These are phyloP conservation scores for Paraurostyla sp. DNA, from an alignment of 73 alveolate genomes.

Conservation along the genomic window DNA sequence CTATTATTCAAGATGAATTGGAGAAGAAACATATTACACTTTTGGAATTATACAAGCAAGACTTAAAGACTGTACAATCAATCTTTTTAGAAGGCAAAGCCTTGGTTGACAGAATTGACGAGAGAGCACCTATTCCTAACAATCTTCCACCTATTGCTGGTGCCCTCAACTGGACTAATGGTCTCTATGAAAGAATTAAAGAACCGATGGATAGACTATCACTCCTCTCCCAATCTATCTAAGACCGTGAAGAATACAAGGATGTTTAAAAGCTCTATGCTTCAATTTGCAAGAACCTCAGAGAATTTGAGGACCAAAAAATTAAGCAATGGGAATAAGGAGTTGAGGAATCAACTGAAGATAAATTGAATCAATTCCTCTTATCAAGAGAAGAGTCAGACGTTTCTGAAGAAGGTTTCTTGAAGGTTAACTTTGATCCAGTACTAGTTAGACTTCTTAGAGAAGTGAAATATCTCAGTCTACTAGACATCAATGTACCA, in stretches of 20 bases:
- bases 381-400: conserved; percentile 91
- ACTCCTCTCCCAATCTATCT: conserved; percentile 90
- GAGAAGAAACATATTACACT: conserved; percentile 99
- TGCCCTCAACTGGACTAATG: conserved; percentile 98
- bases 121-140: conserved; percentile 95
- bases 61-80: conserved; percentile 92
- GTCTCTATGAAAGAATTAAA: conserved; percentile 93
- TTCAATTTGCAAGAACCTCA: conserved; percentile 94
- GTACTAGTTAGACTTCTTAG: conserved; percentile 98
- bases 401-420: conserved; percentile 78
- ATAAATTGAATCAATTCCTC: conserved; percentile 93
- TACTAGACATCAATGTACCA: conserved; percentile 97
- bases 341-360: conserved; percentile 95
- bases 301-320: conserved; percentile 96
- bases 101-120: conserved; percentile 96
- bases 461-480: conserved; percentile 98
- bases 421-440: conserved; percentile 99
- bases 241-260: conserved; percentile 98
- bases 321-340: conserved; percentile 97
- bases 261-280: conserved; percentile 97
- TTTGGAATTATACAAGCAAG: conserved; percentile 96
- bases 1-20: conserved; percentile 99
- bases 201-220: conserved; percentile 94
- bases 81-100: conserved; percentile 97
- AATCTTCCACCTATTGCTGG: conserved; percentile 99